Evolutionary conservation across 176 grass and related monocot genomes (phyloP).

Genomic region (Elymus sibiricus): DNA sequence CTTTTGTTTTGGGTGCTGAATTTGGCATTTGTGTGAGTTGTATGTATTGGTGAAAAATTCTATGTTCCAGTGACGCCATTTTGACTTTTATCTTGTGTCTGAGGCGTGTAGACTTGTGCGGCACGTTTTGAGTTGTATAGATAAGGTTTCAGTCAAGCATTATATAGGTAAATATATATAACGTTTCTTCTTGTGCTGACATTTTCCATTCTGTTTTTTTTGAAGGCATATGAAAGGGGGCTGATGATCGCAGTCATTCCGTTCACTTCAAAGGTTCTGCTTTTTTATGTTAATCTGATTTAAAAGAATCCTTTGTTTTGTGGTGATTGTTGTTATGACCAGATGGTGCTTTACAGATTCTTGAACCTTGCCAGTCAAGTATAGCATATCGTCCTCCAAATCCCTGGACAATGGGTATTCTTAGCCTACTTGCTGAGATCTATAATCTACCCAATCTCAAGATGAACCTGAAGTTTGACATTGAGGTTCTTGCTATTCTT

Average conservation of each 20-base stretch:
- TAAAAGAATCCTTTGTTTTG: neutral
- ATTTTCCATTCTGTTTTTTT: slow-evolving; percentile 18
- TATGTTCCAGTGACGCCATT: neutral
- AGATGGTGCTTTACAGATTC: slow-evolving; percentile 56
- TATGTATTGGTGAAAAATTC: neutral
- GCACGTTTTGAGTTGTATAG: neutral
- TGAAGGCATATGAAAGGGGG: slow-evolving; percentile 91
- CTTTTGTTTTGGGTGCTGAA: neutral
- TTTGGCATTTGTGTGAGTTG: neutral
- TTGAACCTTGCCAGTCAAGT: slow-evolving; percentile 94
- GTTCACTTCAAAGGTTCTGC: slow-evolving; percentile 91
- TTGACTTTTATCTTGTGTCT: neutral
- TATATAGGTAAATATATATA: neutral
- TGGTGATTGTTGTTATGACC: slow-evolving; percentile 25
- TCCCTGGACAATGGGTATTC: slow-evolving; percentile 99
- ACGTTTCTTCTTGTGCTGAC: slow-evolving; percentile 4
- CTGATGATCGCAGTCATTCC: slow-evolving; percentile 98
- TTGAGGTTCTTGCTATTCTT: slow-evolving; percentile 58
- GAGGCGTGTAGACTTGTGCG: neutral
- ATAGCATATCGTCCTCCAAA: slow-evolving; percentile 96
- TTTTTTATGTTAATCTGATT: slow-evolving; percentile 21
- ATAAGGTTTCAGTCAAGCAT: neutral
- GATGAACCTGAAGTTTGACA: slow-evolving; percentile 99
- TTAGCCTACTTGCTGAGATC: slow-evolving; percentile 92
- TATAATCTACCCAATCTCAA: slow-evolving; percentile 97